Conservation (phyloP, 345 rosid species). For the Acer campestre region DNA sequence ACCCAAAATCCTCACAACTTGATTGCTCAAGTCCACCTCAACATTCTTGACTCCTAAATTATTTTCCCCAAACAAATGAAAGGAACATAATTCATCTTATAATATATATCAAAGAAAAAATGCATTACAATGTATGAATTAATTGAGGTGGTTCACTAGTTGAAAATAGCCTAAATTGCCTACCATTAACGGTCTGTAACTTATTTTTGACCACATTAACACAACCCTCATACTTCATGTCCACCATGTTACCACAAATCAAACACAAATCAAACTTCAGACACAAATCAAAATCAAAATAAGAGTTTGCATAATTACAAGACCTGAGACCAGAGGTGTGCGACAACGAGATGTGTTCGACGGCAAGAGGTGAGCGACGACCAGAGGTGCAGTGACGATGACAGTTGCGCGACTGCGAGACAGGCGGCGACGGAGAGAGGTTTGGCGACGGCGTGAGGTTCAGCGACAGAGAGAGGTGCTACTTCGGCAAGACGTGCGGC, state of each 20-base stretch:
- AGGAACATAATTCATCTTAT: conserved; percentile 10
- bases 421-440: too few relatives aligned
- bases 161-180: neutral
- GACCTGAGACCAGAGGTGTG: too few relatives aligned
- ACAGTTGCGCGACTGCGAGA: too few relatives aligned
- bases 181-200: conserved; percentile 71
- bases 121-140: conserved; percentile 1
- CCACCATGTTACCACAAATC: conserved; percentile 58
- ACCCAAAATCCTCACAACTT: conserved; percentile 86
- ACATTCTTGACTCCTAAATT: conserved; percentile 74
- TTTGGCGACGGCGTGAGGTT: too few relatives aligned
- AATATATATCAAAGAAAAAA: neutral
- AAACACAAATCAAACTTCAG: too few relatives aligned
- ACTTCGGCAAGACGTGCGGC: too few relatives aligned
- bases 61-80: conserved; percentile 14
- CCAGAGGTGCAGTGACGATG: too few relatives aligned
- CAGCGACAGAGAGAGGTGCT: too few relatives aligned
- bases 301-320: too few relatives aligned
- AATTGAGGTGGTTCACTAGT: conserved; percentile 3
- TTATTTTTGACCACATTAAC: conserved; percentile 79
- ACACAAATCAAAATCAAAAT: too few relatives aligned
- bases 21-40: conserved; percentile 80
- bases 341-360: too few relatives aligned
- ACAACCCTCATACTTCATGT: conserved; percentile 94
- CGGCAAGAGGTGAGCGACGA: too few relatives aligned